Percentiles rank a stretch among this genome's conserved stretches.
These are phyloP conservation scores for Kazachstania sp. DNA, from an alignment of 1,139 yeast genomes.

Conservation along the genomic window DNA sequence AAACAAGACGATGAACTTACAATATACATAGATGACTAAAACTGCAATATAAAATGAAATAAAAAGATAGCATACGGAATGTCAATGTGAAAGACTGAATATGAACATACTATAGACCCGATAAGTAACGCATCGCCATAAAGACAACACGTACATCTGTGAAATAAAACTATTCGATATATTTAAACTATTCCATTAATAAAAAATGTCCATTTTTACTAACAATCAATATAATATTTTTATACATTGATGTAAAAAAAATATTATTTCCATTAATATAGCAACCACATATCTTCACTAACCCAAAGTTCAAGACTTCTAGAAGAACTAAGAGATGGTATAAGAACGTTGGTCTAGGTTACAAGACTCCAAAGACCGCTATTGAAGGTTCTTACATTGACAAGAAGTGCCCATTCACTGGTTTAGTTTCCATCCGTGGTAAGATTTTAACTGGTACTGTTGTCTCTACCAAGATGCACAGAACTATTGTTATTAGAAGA, in stretches of 20 bases:
- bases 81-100: no score
- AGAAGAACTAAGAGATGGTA: slow-evolving; percentile 99
- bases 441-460: slow-evolving; percentile 97
- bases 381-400: slow-evolving; percentile 98
- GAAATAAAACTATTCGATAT: no score
- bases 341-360: slow-evolving; percentile 99
- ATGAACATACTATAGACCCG: no score
- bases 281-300: slow-evolving; percentile 99
- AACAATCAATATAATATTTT: neutral
- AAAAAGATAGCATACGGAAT: no score
- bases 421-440: slow-evolving; percentile 97
- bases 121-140: no score
- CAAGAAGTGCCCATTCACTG: slow-evolving; percentile 99
- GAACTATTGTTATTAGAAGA: slow-evolving; percentile 99
- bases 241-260: neutral
- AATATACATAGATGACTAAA: no score
- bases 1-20: no score
- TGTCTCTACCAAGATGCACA: slow-evolving; percentile 99
- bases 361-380: slow-evolving; percentile 99
- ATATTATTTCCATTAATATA: slow-evolving; percentile 29
- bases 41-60: no score
- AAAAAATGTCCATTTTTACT: neutral
- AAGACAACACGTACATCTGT: no score
- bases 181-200: no score
- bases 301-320: slow-evolving; percentile 99